Evolutionary conservation across 2,329 filamentous ascomycete species (phyloP), one percentile per base, ranked within the genome.

Genomic region (Exophiala xenobiotica): DNA sequence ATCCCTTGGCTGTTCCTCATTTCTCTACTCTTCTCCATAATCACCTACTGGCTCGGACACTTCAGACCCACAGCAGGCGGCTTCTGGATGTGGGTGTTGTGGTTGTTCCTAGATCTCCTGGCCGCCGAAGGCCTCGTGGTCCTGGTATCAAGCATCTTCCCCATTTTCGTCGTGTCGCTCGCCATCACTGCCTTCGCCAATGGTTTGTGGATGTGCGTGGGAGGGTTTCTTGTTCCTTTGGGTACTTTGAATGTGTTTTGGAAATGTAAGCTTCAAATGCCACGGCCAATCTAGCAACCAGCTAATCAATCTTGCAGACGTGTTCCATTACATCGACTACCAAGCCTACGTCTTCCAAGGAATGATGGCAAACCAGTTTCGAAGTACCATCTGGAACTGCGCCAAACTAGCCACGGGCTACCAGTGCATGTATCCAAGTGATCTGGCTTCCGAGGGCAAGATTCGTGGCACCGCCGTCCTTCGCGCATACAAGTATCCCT

Each of bases 321-420:
- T 87, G 4, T 93, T 93, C 62, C 86, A 91, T 65, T 95, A 91
- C 68, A 91, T 91, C 64, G 87, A 95, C 66, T 95, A 95, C 64
- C 44, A 76, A 70, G 75, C 77, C 35, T 95, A 91, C 62, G 89
- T 95, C 3, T 95, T 95, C 66, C 82, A 92, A 65, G 89, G 88
- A 11, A 93, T 95, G 89, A 93, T 95, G 88, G 83, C 92, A 46
- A 95, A 93, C 64, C 88, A 95, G 71, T 93, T 95, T 66, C 73
- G 74, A 1, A 59, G 78, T 14, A 75, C 87, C 11, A 77, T 73
- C 2, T 95, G 88, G 67, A 66, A 70, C 3, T 92, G 88, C 64
- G 71, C 61, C 12, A 47, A 23, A 11, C 14, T 35, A 33, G 70
- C 75, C 56, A 54, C 64, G 0, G 69, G 68, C 0, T 90, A 82